Conservation (phyloP, 345 rosid genomes). For the Eucalyptus polybractea region DNA sequence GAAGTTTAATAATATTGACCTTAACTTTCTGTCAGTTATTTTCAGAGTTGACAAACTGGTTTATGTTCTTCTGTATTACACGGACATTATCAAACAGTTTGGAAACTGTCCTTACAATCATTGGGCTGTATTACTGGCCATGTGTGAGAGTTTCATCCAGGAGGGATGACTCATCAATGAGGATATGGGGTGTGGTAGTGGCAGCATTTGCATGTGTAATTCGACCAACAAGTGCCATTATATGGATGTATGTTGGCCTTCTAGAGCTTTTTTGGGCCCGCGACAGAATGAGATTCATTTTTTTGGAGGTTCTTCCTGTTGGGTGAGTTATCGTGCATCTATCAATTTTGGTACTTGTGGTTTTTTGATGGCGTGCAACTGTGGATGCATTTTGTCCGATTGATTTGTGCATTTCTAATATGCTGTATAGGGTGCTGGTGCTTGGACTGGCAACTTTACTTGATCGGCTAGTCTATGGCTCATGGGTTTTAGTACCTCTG, state of each 20-base stretch:
- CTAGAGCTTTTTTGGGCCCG: constrained; percentile 50
- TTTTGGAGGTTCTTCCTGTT: constrained; percentile 53
- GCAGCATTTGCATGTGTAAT: constrained; percentile 85
- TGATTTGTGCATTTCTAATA: background rate
- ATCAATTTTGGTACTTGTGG: background rate
- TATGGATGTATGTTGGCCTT: constrained; percentile 78
- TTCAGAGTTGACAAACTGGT: constrained; percentile 80
- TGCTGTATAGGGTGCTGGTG: constrained; percentile 43
- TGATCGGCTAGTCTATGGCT: constrained; percentile 71
- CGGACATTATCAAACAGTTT: constrained; percentile 87
- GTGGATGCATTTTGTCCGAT: background rate
- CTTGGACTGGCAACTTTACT: constrained; percentile 50
- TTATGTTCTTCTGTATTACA: constrained; percentile 76
- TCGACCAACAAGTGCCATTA: constrained; percentile 85
- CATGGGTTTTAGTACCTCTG: constrained; percentile 82
- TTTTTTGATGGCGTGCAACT: background rate
- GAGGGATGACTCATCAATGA: constrained; percentile 20
- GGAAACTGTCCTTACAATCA: constrained; percentile 86
- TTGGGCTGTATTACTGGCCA: constrained; percentile 84
- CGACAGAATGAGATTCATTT: constrained; percentile 44
- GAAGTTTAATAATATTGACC: background rate
- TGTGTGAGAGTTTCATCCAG: constrained; percentile 43
- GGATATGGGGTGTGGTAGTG: constrained; percentile 64
- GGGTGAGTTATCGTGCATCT: constrained; percentile 44
- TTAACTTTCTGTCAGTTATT: constrained; percentile 57